Evolutionary conservation across 768 basidiomycete genomes (phyloP).

Genomic region (Pleurotus platypus): DNA sequence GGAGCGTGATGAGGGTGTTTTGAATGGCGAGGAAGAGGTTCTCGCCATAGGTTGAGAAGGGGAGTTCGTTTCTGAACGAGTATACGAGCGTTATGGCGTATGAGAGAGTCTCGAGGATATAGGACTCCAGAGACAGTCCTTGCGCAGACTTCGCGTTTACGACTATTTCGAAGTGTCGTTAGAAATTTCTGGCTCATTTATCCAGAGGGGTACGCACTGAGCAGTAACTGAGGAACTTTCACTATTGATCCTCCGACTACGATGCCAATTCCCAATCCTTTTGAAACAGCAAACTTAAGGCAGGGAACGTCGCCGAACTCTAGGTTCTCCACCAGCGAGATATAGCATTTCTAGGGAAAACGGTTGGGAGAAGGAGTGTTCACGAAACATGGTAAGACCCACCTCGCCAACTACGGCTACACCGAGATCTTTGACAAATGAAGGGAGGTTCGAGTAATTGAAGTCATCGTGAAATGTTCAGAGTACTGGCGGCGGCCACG

Average conservation of each 20-base stretch:
- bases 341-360: conserved; percentile 78
- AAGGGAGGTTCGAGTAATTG: conserved; percentile 81
- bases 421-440: conserved; percentile 79
- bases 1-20: conserved; percentile 83
- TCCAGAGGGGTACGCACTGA: conserved; percentile 51
- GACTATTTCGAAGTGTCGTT: conserved; percentile 38
- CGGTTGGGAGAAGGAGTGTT: not conserved
- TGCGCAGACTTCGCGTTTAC: conserved; percentile 71
- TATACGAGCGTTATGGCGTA: conserved; percentile 91
- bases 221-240: conserved; percentile 92
- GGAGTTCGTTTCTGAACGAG: conserved; percentile 79
- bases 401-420: conserved; percentile 81
- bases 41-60: conserved; percentile 97
- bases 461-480: conserved; percentile 47
- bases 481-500: too few species aligned
- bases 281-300: conserved; percentile 88
- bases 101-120: conserved; percentile 84
- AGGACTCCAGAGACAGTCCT: conserved; percentile 84
- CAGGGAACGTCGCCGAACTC: conserved; percentile 75
- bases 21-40: conserved; percentile 91
- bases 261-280: conserved; percentile 89
- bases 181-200: too few species aligned
- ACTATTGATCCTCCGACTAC: conserved; percentile 91
- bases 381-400: conserved; percentile 12
- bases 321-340: conserved; percentile 83